Base-by-base conservation (phyloP, 1,284 basidiomycete species). In the Microstroma glucosiphilum region DNA sequence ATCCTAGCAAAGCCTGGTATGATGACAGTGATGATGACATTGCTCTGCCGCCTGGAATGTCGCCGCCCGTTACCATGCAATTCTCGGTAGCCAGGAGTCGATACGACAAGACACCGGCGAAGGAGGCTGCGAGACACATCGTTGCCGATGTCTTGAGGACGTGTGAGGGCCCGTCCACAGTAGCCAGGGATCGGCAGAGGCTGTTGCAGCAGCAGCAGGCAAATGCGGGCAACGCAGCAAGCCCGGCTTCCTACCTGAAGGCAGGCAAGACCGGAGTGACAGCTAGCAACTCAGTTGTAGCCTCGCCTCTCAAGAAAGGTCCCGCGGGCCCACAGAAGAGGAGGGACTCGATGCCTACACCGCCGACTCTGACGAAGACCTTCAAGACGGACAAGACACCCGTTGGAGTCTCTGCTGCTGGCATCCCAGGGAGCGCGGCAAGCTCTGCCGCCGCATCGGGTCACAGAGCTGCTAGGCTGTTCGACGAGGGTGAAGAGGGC, bases 11-110 rank as follows among this genome's bases (percentile, higher is more conserved):
- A 63, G 65, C 76, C 65, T 67, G 69, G 63, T 26, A 61, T 57
- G 72, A 78, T 19, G 67, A 60, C 57, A 76, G 71, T 43, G 78
- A 77, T 46, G 83, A 70, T 41, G 75, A 72, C 62, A 63, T 78
- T 15, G 70, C 84, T 46, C 72, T 81, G 58, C 80, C 83, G 46
- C 77, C 78, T 41, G 88, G 88, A 54, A 89, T 92, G 88, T 92
- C 90, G 0, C 90, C 92, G 1, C 90, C 90, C 1, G 85, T 88
- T 3, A 88, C 89, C 61, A 87, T 92, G 85, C 88, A 87, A 30
- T 91, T 90, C 63, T 86, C 86, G 1, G 84, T 87, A n/a, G 87
- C 88, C 0, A 83, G 86, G 9, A 83, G 85, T 59, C 85, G 83
- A 55, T 82, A 90, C 21, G 85, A 85, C 8, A 84, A 82, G 60